Percentiles rank a stretch among this genome's conserved stretches.
These are phyloP conservation scores for Xylariales sp. DNA, from an alignment of 2,329 filamentous ascomycete species.

Conservation along the genomic window DNA sequence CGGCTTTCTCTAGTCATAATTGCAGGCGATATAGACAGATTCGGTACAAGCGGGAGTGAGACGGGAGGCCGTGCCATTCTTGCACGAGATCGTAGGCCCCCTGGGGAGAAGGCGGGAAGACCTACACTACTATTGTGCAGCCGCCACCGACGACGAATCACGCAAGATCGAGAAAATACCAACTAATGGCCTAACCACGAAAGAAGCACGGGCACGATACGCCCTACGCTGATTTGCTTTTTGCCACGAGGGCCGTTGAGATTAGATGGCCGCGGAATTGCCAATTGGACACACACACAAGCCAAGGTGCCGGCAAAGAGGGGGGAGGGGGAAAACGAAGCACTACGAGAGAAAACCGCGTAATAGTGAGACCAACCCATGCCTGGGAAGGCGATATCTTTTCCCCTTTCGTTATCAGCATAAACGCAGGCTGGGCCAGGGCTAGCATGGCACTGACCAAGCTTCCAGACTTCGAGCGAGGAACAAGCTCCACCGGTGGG, in stretches of 20 bases:
- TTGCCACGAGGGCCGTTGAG: conserved; percentile 10
- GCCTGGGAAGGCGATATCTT: background rate
- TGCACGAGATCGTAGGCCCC: conserved; percentile 27
- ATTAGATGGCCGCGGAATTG: background rate
- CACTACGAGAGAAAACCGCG: background rate
- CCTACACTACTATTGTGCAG: background rate
- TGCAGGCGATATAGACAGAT: conserved; percentile 6
- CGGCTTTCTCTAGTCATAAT: conserved; percentile 15
- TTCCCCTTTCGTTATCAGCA: conserved; percentile 23
- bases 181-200: conserved; percentile 10
- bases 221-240: conserved; percentile 8
- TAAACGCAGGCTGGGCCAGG: background rate
- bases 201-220: conserved; percentile 1
- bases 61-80: conserved; percentile 40
- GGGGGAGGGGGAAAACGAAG: background rate
- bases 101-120: conserved; percentile 22
- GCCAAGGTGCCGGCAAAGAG: conserved; percentile 3
- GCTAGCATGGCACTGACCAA: conserved; percentile 27
- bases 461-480: conserved; percentile 14
- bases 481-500: conserved; percentile 12
- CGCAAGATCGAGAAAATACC: background rate
- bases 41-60: conserved; percentile 28
- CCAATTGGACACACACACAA: conserved; percentile 13
- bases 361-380: conserved; percentile 34
- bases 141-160: background rate